Evolutionary conservation across 2,329 filamentous ascomycete genomes (phyloP).

Genomic region (Pestalotiopsis sp.): DNA sequence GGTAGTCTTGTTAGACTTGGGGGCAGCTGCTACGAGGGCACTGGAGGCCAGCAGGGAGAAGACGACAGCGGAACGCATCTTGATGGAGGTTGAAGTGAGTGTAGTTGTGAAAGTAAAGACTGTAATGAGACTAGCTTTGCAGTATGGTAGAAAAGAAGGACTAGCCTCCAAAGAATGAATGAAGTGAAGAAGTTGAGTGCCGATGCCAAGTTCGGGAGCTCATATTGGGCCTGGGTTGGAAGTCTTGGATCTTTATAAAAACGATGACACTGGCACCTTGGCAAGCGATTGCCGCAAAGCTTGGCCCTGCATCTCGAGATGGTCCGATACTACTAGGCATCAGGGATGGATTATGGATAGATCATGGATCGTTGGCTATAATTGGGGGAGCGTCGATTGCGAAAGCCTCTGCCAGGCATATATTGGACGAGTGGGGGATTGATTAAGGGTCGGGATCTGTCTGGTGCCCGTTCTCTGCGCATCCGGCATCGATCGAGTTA

Average conservation of each 20-base stretch:
- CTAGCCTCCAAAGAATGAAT: constrained; percentile 12
- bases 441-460: background rate
- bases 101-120: background rate
- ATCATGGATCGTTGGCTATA: background rate
- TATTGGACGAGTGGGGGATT: constrained; percentile 4
- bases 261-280: background rate
- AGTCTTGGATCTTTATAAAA: background rate
- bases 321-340: no score
- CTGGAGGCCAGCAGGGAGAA: constrained; percentile 9
- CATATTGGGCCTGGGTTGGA: background rate
- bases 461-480: background rate
- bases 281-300: constrained; percentile 3
- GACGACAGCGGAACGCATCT: constrained; percentile 2
- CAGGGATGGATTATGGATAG: background rate
- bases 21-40: constrained; percentile 8
- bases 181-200: constrained; percentile 1
- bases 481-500: background rate
- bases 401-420: constrained; percentile 9
- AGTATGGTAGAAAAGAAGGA: constrained; percentile 2
- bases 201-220: constrained; percentile 4
- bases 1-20: background rate
- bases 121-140: background rate
- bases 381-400: constrained; percentile 8
- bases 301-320: background rate
- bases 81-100: background rate